Conservation (phyloP, 768 basidiomycete species). For the Porphyrellus cyaneotinctus region DNA sequence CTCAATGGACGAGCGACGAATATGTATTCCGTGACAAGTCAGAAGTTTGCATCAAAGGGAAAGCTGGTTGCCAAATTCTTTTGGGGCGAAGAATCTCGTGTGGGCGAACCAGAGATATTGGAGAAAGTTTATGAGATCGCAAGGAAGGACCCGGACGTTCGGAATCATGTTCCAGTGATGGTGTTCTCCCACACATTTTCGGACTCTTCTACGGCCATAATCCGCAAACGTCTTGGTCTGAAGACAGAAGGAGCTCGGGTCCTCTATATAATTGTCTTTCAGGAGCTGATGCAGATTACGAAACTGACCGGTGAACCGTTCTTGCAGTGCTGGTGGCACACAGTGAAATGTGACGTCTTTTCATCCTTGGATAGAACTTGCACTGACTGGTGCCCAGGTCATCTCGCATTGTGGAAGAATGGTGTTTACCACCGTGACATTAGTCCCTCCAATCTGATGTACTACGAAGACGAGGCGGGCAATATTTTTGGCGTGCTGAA, state of each 20-base stretch:
- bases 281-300: not conserved
- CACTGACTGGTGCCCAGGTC: not conserved
- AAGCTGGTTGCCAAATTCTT: not conserved
- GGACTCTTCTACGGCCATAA: not conserved
- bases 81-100: not conserved
- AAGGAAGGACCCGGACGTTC: not conserved
- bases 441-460: conserved; percentile 4
- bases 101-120: not conserved
- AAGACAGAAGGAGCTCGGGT: not conserved
- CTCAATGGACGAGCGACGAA: not conserved
- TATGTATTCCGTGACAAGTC: not conserved
- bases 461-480: not conserved
- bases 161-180: not conserved
- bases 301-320: not conserved
- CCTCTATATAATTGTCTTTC: not conserved
- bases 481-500: not conserved
- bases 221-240: not conserved
- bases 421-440: not conserved
- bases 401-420: conserved; percentile 4
- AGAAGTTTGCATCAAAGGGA: not conserved
- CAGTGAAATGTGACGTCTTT: not conserved
- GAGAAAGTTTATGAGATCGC: not conserved
- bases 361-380: not conserved
- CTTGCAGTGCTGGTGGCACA: not conserved
- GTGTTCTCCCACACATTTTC: not conserved